Percentiles rank a stretch among this genome's conserved stretches.
phyloP scores from a whole-genome alignment of 140 eudicot species.

The Flaveria floridana region DNA sequence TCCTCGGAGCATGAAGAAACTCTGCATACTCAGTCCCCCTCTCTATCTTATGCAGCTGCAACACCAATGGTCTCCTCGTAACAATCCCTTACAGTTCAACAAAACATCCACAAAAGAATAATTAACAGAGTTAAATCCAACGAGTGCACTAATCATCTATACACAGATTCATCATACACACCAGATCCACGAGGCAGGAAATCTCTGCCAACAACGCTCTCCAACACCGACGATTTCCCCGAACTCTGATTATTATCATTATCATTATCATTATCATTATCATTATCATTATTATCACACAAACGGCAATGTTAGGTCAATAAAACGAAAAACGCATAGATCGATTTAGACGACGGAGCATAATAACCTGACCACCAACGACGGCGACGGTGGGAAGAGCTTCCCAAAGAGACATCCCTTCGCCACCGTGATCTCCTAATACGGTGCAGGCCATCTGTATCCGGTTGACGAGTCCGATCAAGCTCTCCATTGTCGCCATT shows the following conservation, averaged over 20 bases:
- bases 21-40: conserved; percentile 84
- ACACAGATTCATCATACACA: conserved; percentile 13
- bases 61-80: conserved; percentile 96
- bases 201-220: conserved; percentile 95
- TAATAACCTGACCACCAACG: conserved; percentile 92
- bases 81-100: conserved; percentile 68
- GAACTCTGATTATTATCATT: conserved; percentile 58
- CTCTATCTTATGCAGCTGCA: conserved; percentile 90
- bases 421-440: conserved; percentile 97
- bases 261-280: background rate
- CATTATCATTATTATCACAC: background rate
- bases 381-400: conserved; percentile 99
- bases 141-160: conserved; percentile 17
- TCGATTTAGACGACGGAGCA: background rate
- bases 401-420: conserved; percentile 97
- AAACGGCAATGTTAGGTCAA: conserved; percentile 1
- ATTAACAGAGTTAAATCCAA: conserved; percentile 12
- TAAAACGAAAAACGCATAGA: background rate
- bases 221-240: conserved; percentile 92
- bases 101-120: conserved; percentile 23
- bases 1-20: conserved; percentile 94
- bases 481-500: conserved; percentile 98
- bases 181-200: conserved; percentile 99
- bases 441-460: conserved; percentile 94
- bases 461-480: conserved; percentile 89